These are phyloP conservation scores for Marvania coccoides DNA, from an alignment of 139 green algal genomes.

Conservation along the genomic window DNA sequence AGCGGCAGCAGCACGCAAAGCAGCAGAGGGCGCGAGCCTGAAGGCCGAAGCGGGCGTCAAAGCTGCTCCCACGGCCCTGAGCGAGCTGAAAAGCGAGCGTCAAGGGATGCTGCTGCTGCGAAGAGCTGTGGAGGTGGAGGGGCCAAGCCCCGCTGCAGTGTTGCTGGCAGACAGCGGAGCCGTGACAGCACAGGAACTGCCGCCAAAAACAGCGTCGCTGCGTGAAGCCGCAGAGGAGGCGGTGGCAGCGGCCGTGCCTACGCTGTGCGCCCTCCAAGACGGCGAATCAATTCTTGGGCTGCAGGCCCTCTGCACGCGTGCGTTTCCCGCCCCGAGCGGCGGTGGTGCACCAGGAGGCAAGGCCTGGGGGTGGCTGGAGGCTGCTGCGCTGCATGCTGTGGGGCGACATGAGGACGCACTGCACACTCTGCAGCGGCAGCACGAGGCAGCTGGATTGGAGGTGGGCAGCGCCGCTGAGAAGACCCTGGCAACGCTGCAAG, in stretches of 20 bases:
- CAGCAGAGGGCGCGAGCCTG: neutral
- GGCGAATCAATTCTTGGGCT: neutral
- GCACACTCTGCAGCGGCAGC: neutral
- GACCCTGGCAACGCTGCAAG: neutral
- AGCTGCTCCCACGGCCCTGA: no score
- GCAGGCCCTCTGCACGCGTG: neutral
- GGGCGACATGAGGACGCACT: slow-evolving; percentile 36
- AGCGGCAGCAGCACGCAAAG: neutral
- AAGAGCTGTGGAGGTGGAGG: neutral
- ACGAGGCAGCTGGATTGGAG: neutral
- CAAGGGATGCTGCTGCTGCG: neutral
- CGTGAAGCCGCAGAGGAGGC: neutral
- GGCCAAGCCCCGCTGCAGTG: neutral
- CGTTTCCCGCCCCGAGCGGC: neutral
- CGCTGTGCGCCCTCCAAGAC: neutral
- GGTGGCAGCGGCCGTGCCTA: neutral
- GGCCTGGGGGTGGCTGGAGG: slow-evolving; percentile 32
- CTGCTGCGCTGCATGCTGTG: slow-evolving; percentile 24
- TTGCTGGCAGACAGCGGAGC: neutral
- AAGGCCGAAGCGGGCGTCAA: neutral
- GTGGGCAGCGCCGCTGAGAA: neutral
- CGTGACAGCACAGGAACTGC: neutral
- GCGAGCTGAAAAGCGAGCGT: neutral
- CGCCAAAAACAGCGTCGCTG: neutral
- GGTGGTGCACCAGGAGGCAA: neutral